Percentiles rank a stretch among this genome's conserved stretches.
These are phyloP conservation scores for Puccinia hordei DNA, from an alignment of 1,284 basidiomycete species.

Conservation along the genomic window DNA sequence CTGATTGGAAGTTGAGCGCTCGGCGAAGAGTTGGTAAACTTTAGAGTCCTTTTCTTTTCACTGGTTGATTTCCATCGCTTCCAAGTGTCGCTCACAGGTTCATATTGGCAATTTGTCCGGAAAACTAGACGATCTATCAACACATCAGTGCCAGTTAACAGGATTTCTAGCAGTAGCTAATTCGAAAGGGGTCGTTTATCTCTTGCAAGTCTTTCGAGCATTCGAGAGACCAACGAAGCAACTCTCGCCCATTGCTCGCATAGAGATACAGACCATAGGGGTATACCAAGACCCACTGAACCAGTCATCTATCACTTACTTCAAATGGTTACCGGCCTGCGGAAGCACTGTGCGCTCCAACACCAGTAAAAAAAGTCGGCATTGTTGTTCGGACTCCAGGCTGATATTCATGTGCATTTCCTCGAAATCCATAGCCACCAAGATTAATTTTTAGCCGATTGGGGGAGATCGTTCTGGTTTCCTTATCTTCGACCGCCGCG, in stretches of 20 bases:
- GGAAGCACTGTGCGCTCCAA: neutral
- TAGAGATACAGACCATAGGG: conserved; percentile 1
- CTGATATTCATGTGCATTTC: neutral
- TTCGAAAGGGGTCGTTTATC: conserved; percentile 27
- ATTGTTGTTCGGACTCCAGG: neutral
- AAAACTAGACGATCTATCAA: neutral
- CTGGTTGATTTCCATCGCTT: neutral
- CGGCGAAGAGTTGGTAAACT: conserved; percentile 4
- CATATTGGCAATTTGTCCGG: neutral
- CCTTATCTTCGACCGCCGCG: neutral
- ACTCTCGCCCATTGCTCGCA: neutral
- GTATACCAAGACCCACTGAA: conserved; percentile 25
- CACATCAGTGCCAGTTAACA: conserved; percentile 6
- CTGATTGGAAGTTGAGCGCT: conserved; percentile 24
- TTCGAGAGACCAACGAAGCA: neutral
- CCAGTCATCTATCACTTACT: conserved; percentile 15
- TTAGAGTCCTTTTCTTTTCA: neutral
- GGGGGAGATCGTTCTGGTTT: conserved; percentile 16
- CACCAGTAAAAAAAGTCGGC: no score
- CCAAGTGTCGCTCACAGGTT: neutral
- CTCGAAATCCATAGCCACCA: neutral
- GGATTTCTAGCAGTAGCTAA: conserved; percentile 32
- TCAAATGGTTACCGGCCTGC: conserved; percentile 17
- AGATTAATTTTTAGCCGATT: conserved; percentile 25
- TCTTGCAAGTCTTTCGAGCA: conserved; percentile 4